Evolutionary conservation across 1,139 yeast species (phyloP), one percentile per base, ranked within the genome.

Genomic region (Candida albicans): DNA sequence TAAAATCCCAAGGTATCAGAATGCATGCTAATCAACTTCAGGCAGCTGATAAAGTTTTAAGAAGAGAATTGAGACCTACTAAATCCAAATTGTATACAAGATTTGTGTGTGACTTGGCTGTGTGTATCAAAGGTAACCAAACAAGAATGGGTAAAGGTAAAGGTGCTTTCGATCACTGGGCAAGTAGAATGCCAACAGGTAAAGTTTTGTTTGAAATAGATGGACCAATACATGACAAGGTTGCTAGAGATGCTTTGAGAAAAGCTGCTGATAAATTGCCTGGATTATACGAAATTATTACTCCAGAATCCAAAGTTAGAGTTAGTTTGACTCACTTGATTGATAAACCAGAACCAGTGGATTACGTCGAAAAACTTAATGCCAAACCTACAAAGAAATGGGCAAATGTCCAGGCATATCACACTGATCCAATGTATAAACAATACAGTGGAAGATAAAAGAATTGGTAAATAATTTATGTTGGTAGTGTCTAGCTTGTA

Each of bases 141-240:
- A 89, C 97, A 14, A 93, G 99, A 83, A 93, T 93, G 99, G 99
- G 99, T 74, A 93, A 95, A 68, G 99, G 99, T 73, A 93, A 93
- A 68, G 99, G 99, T 67, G 84, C 95, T 0, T 91, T 93, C 62
- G 96, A 90, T 57, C 95, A 89, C 71, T 95, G 98, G 98, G 96
- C 96, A 52, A 87, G 84, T 35, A 81, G 99, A 58, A 93, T 93
- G 14, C 96, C 99, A 37, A 90, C 97, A 0, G 99, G 99, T 3
- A 90, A 90, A 60, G 83, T 93, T 39, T 73, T 90, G 30, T 90
- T 91, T 61, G 99, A 93, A 67, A 82, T 91, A 59, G 76, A 72
- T 51, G 86, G 84, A n/a, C 70, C 79, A 52, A 76, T 93, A 53
- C 98, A 95, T 65, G 96, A 89, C 60, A 82, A 81, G 55, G 87